A percentile compares a stretch with the other conserved stretches of the same genome.
Evolutionary conservation across 2,329 filamentous ascomycete genomes (phyloP).

Genomic region (Stemphylium lycopersici): DNA sequence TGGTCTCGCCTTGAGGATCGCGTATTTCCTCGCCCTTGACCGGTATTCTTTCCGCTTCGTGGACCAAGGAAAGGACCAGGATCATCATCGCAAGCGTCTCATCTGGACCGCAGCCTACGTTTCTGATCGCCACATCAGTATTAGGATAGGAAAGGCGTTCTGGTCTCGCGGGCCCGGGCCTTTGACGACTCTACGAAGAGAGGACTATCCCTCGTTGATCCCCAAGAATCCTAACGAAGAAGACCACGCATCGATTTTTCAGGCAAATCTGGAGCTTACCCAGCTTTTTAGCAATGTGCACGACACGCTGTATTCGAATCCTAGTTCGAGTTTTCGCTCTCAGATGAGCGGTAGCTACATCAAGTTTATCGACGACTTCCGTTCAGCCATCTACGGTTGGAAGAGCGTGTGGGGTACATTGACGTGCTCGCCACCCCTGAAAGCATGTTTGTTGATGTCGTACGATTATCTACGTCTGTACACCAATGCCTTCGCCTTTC

Average conservation of each 20-base stretch:
- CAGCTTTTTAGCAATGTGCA: constrained; percentile 77
- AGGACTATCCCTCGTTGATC: constrained; percentile 71
- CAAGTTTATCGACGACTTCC: constrained; percentile 76
- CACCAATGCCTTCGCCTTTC: constrained; percentile 77
- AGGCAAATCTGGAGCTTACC: constrained; percentile 73
- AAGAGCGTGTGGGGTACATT: constrained; percentile 72
- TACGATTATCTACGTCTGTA: constrained; percentile 77
- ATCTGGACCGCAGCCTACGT: constrained; percentile 66
- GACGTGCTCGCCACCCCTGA: constrained; percentile 69
- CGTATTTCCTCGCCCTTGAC: constrained; percentile 73
- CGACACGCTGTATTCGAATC: constrained; percentile 74
- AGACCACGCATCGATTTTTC: constrained; percentile 71
- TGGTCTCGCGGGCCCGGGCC: constrained; percentile 75
- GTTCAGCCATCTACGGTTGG: constrained; percentile 71
- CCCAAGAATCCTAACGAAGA: constrained; percentile 65
- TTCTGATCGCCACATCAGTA: constrained; percentile 62
- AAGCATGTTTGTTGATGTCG: constrained; percentile 70
- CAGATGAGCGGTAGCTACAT: constrained; percentile 75
- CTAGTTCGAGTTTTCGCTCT: constrained; percentile 70
- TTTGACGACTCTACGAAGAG: constrained; percentile 66
- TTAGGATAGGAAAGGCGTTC: constrained; percentile 73
- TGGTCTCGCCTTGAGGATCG: constrained; percentile 70
- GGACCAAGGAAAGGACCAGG: constrained; percentile 63
- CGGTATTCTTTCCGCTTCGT: constrained; percentile 70
- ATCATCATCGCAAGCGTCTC: constrained; percentile 67